Evolutionary conservation across 1,284 basidiomycete genomes (phyloP), one percentile per base, ranked within the genome.

Genomic region (Sanghuangporus baumii): DNA sequence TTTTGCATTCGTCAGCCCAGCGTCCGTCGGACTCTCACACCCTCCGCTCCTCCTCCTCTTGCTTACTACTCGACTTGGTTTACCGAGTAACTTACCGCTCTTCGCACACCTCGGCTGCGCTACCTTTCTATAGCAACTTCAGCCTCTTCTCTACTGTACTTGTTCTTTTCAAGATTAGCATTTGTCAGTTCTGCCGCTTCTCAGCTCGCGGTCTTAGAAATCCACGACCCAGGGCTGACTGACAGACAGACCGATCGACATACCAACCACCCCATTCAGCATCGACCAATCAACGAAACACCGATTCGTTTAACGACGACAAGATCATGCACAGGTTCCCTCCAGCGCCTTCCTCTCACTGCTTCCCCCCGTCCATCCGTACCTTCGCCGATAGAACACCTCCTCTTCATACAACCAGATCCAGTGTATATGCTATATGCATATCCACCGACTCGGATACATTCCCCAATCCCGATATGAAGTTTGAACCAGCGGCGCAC

Each of bases 11-110:
- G 52, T 54, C 31, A 54, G 52, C 52, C n/a, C 52, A 54, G 52
- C 52, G 52, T 54, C 52, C 31, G 31, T 54, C 52, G 52, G 52
- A 54, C 31, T 54, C 52, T 36, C 52, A 54, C 52, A 38, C 51
- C 23, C 52, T 36, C 52, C 9, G 7, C 9, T 37, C 8, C 7
- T 5, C 34, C 11, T 34, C 8, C 16, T 7, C 14, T 36, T 23
- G 6, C 26, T 6, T 23, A 26, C 18, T n/a, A n/a, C n/a, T n/a
- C n/a, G n/a, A n/a, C n/a, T n/a, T n/a, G n/a, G n/a, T n/a, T 23
- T 23, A 11, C 48, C 48, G 18, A 20, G 18, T 23, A 20, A 20
- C n/a, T n/a, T n/a, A n/a, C n/a, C n/a, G n/a, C n/a, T n/a, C n/a
- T n/a, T n/a, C n/a, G n/a, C n/a, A n/a, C n/a, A n/a, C n/a, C 26